Base-by-base conservation (phyloP, 106 monocot species). In the Vanilla planifolia region DNA sequence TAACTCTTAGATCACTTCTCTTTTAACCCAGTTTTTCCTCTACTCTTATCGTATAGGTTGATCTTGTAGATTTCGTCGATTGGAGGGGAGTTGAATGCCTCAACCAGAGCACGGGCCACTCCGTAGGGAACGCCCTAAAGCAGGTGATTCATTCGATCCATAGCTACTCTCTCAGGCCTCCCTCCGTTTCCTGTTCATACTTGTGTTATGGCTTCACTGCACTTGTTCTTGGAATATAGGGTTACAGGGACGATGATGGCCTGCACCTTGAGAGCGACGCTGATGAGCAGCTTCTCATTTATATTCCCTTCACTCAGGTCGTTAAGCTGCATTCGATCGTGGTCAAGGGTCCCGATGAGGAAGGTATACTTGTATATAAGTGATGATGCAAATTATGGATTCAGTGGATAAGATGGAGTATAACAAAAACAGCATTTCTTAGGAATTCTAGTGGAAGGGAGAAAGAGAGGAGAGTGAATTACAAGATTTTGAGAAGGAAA, bases 51-150 rank as follows among this genome's bases (percentile, higher is more conserved):
- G 3, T 16, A 9, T 27, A 98, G 96, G 96, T 87, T 21, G 96
- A 98, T 79, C 80, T 98, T 55, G 75, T 91, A 43, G 96, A 98
- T 64, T 84, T 81, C 77, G 65, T 98, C 44, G 91, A 91, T 32
- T 96, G 96, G 96, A 81, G 81, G 23, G 72, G 87, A 24, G 74
- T 98, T 19, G 96, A 98, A 46, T 98, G 96, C 72, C 91, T 98
- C 75, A 98, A 98, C 59, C 84, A 91, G 64, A 79, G 61, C 51
- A 32, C 69, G 27, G 33, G 30, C 42, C 76, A 98, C 61, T 29
- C 81, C 14, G 23, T 88, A 26, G 91, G 52, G 61, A 98, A 91
- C 63, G 84, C 84, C 33, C 48, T 91, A 44, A 98, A 98, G 55
- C 84, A 88, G 91, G 91, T 82, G 34, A 21, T 53, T 17, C 8